Percentiles rank a stretch among this genome's conserved stretches.
Evolutionary conservation across 2,329 filamentous ascomycete genomes (phyloP).

Genomic region (Cladosporium oxysporum): DNA sequence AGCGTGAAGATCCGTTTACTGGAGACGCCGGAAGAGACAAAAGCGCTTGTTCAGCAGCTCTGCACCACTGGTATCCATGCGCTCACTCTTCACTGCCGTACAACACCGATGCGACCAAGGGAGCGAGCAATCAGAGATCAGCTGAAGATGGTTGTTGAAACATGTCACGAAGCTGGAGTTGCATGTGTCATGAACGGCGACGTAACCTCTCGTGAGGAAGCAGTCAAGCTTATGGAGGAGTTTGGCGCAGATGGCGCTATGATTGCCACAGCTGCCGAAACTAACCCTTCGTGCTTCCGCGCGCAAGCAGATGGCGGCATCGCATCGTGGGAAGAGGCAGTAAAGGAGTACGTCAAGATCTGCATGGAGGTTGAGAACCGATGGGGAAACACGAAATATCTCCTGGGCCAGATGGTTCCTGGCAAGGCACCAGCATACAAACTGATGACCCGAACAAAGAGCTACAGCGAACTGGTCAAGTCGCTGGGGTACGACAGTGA

Average conservation of each 20-base stretch:
- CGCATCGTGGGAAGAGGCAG: constrained; percentile 74
- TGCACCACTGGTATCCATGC: constrained; percentile 88
- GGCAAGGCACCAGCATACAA: constrained; percentile 70
- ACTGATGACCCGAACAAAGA: constrained; percentile 65
- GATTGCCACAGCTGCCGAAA: constrained; percentile 92
- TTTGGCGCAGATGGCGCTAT: constrained; percentile 92
- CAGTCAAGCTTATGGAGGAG: constrained; percentile 68
- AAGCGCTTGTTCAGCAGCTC: constrained; percentile 73
- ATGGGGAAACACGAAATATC: constrained; percentile 90
- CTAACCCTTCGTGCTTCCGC: constrained; percentile 87
- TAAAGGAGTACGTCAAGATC: constrained; percentile 70
- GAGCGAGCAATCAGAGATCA: constrained; percentile 86
- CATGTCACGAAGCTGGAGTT: constrained; percentile 83
- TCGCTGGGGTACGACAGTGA: constrained; percentile 59
- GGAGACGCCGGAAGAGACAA: constrained; percentile 73
- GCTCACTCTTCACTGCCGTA: constrained; percentile 92
- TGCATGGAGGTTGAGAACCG: constrained; percentile 79
- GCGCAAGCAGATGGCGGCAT: constrained; percentile 67
- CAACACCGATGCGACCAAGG: constrained; percentile 89
- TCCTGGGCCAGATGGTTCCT: constrained; percentile 81
- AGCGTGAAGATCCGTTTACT: constrained; percentile 95
- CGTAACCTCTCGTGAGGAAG: constrained; percentile 74
- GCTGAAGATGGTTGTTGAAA: constrained; percentile 75
- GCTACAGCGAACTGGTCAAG: constrained; percentile 69
- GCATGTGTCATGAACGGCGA: constrained; percentile 97